Evolutionary conservation across 2,329 filamentous ascomycete genomes (phyloP).

Genomic region (Sphaerulina vaccinii): DNA sequence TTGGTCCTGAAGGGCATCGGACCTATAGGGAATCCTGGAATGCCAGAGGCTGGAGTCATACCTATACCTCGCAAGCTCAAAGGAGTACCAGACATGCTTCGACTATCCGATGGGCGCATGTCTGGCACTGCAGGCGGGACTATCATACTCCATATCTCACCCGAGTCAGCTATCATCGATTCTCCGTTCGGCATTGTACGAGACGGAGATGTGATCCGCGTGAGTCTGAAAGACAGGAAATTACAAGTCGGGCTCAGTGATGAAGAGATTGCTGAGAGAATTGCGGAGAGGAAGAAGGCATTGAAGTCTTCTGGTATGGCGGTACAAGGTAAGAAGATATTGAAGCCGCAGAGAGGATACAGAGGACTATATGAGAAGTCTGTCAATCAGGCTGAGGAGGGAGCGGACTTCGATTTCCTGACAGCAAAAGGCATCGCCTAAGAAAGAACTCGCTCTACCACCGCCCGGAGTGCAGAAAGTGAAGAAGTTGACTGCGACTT

Average conservation of each 20-base stretch:
- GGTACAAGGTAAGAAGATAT: conserved; percentile 31
- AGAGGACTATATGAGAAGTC: conserved; percentile 58
- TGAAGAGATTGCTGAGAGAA: conserved; percentile 42
- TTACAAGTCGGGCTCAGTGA: conserved; percentile 46
- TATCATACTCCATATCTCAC: conserved; percentile 54
- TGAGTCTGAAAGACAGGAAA: conserved; percentile 45
- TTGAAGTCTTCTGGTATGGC: conserved; percentile 25
- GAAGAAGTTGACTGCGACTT: too few relatives aligned
- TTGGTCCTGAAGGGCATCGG: conserved; percentile 52
- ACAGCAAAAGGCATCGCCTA: conserved; percentile 33
- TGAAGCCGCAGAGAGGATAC: conserved; percentile 53
- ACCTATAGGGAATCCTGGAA: conserved; percentile 53
- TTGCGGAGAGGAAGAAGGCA: conserved; percentile 34
- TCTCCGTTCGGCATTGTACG: conserved; percentile 50
- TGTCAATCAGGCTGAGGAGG: conserved; percentile 60
- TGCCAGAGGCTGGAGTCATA: conserved; percentile 55
- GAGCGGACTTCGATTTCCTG: conserved; percentile 63
- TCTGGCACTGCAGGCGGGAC: conserved; percentile 57
- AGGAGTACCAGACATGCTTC: conserved; percentile 55
- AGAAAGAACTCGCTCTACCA: too few relatives aligned
- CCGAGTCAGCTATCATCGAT: conserved; percentile 50
- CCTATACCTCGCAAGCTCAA: conserved; percentile 52
- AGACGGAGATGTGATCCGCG: conserved; percentile 50
- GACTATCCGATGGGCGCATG: conserved; percentile 56
- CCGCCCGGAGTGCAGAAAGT: too few relatives aligned